Conservation (phyloP, 169 alveolate species). For the Cryptosporidium viatorum region DNA sequence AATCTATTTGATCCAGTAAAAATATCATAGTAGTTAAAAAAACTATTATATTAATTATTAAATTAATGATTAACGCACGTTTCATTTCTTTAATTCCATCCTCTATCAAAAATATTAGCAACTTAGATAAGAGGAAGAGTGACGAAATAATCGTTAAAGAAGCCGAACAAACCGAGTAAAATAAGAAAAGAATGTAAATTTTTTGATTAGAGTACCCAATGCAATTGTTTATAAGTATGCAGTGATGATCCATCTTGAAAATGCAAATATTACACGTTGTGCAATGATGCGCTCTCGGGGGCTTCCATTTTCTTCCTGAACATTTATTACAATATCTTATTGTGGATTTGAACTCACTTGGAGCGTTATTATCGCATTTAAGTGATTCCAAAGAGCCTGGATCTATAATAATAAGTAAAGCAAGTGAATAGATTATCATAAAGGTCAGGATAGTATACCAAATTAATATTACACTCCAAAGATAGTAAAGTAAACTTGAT, state of each 20-base stretch:
- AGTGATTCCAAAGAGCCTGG: slow-evolving; percentile 69
- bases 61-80: slow-evolving; percentile 10
- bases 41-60: slow-evolving; percentile 58
- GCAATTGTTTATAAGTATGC: slow-evolving; percentile 90
- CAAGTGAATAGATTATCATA: neutral
- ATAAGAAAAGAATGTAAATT: slow-evolving; percentile 86
- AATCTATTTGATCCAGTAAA: slow-evolving; percentile 72
- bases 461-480: neutral
- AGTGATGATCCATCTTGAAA: slow-evolving; percentile 91
- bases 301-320: slow-evolving; percentile 82
- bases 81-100: neutral
- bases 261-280: slow-evolving; percentile 87
- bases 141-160: slow-evolving; percentile 17
- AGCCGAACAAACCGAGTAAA: slow-evolving; percentile 77
- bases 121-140: slow-evolving; percentile 19
- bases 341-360: slow-evolving; percentile 4
- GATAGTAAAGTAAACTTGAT: neutral
- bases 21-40: slow-evolving; percentile 50
- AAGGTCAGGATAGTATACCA: neutral
- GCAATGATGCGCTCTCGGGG: slow-evolving; percentile 92
- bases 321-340: slow-evolving; percentile 69
- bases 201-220: slow-evolving; percentile 90
- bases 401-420: slow-evolving; percentile 22
- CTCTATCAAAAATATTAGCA: neutral
- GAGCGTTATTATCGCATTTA: slow-evolving; percentile 2